phyloP scores from a whole-genome alignment of 768 basidiomycete species.

The Tricholoma hemisulphureum region DNA sequence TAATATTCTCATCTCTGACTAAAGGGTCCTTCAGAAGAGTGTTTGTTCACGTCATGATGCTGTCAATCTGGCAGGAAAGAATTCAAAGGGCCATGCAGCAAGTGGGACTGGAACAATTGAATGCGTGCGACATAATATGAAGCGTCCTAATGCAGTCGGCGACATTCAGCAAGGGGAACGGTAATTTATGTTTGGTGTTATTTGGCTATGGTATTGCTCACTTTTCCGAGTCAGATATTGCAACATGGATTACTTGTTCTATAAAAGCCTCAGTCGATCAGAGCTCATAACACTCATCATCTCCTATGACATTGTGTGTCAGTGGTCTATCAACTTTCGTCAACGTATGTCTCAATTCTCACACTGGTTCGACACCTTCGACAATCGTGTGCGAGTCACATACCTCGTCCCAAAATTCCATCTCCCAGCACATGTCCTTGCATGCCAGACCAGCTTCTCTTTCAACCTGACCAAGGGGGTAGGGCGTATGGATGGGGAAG shows the following conservation, averaged over 20 bases:
- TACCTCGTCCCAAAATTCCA: conserved; percentile 29
- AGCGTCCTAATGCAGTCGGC: no score
- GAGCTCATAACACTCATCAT: conserved; percentile 15
- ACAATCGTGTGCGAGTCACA: background rate
- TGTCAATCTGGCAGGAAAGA: conserved; percentile 2
- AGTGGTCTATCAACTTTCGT: conserved; percentile 25
- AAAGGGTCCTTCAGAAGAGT: background rate
- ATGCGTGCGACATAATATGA: no score
- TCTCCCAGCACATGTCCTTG: conserved; percentile 19
- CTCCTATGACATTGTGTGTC: conserved; percentile 35
- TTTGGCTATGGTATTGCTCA: background rate
- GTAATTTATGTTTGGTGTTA: background rate
- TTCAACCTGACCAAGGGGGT: conserved; percentile 25
- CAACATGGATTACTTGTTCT: conserved; percentile 38
- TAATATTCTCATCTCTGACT: no score
- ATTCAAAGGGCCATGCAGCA: conserved; percentile 17
- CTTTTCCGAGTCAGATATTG: conserved; percentile 24
- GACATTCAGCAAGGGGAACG: no score
- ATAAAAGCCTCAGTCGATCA: conserved; percentile 13
- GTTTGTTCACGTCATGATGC: conserved; percentile 23
- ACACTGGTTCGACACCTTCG: no score
- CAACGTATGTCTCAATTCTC: no score
- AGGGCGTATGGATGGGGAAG: conserved; percentile 35
- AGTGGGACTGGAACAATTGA: conserved; percentile 27
- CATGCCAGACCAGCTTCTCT: conserved; percentile 20